Percentiles rank a stretch among this genome's conserved stretches.
These are phyloP conservation scores for Phyllosticta capitalensis DNA, from an alignment of 2,329 filamentous ascomycete species.

Conservation along the genomic window DNA sequence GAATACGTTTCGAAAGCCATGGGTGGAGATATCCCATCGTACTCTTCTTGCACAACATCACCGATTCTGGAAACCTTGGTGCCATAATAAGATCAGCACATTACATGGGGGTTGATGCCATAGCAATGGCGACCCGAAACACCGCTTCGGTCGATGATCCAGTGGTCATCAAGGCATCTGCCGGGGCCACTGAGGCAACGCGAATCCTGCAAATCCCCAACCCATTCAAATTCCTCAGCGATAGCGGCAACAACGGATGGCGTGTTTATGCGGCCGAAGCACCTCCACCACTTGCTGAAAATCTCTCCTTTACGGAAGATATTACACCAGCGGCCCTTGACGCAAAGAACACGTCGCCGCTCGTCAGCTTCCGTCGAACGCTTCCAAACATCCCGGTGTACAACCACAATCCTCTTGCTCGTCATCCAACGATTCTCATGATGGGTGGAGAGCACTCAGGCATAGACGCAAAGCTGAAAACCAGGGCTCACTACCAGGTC, in stretches of 20 bases:
- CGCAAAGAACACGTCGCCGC: background rate
- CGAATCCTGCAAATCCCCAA: conserved; percentile 61
- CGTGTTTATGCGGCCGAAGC: conserved; percentile 64
- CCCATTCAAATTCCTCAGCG: conserved; percentile 58
- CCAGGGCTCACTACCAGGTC: conserved; percentile 53
- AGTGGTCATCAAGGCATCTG: conserved; percentile 78
- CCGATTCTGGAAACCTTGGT: conserved; percentile 81
- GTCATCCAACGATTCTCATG: conserved; percentile 64
- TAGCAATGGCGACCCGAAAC: conserved; percentile 63
- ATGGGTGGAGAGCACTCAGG: conserved; percentile 38
- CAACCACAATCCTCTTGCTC: conserved; percentile 20
- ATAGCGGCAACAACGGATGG: conserved; percentile 67
- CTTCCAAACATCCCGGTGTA: conserved; percentile 13
- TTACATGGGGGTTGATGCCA: conserved; percentile 81
- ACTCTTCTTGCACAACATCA: conserved; percentile 63
- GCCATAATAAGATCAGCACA: conserved; percentile 80
- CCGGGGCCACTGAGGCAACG: conserved; percentile 76
- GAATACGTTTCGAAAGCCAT: conserved; percentile 38
- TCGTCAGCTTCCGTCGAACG: conserved; percentile 18
- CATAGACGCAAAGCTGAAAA: conserved; percentile 24
- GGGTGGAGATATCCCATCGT: conserved; percentile 56
- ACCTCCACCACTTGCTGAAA: conserved; percentile 4
- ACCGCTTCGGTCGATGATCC: conserved; percentile 60
- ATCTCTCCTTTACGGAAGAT: background rate
- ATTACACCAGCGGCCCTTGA: background rate